These are phyloP conservation scores for Candida incommunis DNA, from an alignment of 805 yeast species.

Conservation along the genomic window DNA sequence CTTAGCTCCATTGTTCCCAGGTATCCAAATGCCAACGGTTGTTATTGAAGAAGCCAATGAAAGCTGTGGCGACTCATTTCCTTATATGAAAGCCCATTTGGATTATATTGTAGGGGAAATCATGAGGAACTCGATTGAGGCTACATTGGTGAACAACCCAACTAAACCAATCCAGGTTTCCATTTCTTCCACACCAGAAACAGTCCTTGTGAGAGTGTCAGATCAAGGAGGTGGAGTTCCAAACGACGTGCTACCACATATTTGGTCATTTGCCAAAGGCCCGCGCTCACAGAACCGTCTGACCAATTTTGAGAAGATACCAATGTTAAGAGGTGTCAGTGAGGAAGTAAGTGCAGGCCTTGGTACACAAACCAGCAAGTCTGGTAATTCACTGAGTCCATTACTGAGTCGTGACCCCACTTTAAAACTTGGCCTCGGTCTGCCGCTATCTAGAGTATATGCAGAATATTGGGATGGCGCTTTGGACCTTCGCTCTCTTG, in stretches of 20 bases:
- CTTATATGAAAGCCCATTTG: conserved; percentile 74
- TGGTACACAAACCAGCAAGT: not conserved
- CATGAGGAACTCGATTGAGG: conserved; percentile 71
- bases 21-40: conserved; percentile 54
- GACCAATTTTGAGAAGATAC: conserved; percentile 17
- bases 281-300: conserved; percentile 15
- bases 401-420: conserved; percentile 62
- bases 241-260: conserved; percentile 38
- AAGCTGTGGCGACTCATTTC: conserved; percentile 41
- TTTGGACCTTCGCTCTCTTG: conserved; percentile 63
- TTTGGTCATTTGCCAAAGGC: conserved; percentile 72
- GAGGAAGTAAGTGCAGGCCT: conserved; percentile 12
- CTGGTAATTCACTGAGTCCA: conserved; percentile 35
- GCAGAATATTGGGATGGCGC: conserved; percentile 97
- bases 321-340: conserved; percentile 18
- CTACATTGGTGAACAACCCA: conserved; percentile 46
- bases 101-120: conserved; percentile 82
- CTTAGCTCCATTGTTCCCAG: conserved; percentile 30
- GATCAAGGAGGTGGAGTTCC: conserved; percentile 87
- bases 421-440: conserved; percentile 68
- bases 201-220: conserved; percentile 62
- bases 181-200: conserved; percentile 49
- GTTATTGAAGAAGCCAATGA: conserved; percentile 54
- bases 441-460: conserved; percentile 86
- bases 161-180: conserved; percentile 55